Percentiles rank a stretch among this genome's conserved stretches.
phyloP scores from a whole-genome alignment of 345 rosid species.

The Eucalyptus decipiens region DNA sequence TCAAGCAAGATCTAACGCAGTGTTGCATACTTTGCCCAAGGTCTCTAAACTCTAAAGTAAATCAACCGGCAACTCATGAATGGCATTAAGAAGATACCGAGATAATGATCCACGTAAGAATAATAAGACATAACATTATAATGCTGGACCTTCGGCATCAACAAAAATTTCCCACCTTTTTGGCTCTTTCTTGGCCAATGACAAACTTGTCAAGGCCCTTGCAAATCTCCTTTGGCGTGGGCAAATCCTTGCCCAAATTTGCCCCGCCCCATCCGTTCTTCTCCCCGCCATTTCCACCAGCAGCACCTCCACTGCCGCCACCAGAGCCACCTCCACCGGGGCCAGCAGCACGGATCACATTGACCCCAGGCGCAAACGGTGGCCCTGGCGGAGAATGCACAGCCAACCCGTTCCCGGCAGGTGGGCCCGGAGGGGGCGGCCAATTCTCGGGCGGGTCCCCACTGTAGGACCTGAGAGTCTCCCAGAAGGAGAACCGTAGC shows the following conservation, averaged over 20 bases:
- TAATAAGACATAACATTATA: background rate
- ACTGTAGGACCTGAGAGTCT: conserved; percentile 53
- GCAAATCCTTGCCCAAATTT: conserved; percentile 77
- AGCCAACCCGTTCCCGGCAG: conserved; percentile 36
- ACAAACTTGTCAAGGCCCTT: conserved; percentile 83
- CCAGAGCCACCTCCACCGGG: conserved; percentile 18
- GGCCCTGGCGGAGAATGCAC: conserved; percentile 68
- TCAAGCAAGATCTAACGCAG: background rate
- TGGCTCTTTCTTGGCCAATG: conserved; percentile 74
- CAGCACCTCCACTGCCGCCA: background rate
- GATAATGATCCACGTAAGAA: background rate
- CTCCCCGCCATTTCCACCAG: conserved; percentile 1
- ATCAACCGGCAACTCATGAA: background rate
- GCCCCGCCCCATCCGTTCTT: conserved; percentile 75
- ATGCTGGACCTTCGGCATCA: background rate
- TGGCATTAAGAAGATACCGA: background rate
- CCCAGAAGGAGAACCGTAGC: conserved; percentile 64
- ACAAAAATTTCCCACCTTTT: conserved; percentile 39
- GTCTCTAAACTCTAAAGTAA: background rate
- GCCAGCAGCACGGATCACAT: conserved; percentile 31
- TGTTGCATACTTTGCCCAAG: background rate
- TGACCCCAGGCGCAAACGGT: conserved; percentile 55
- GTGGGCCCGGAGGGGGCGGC: conserved; percentile 28
- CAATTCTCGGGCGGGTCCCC: conserved; percentile 67
- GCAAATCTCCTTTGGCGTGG: conserved; percentile 87